phyloP scores from a whole-genome alignment of 2,329 filamentous ascomycete species.

The Zymoseptoria ardabiliae region DNA sequence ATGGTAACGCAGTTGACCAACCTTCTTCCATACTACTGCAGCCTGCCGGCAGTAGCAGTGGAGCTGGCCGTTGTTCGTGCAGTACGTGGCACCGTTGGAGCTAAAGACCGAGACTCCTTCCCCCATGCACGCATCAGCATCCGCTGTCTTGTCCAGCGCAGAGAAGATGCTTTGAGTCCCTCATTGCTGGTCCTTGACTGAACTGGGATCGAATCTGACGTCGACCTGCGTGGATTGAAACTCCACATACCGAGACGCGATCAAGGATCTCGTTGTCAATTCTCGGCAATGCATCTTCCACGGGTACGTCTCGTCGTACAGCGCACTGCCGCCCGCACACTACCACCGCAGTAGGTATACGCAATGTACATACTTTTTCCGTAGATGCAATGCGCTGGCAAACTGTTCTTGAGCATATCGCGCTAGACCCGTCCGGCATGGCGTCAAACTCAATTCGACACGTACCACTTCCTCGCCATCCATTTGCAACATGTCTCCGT shows the following conservation, averaged over 20 bases:
- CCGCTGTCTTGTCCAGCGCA: slow-evolving; percentile 2
- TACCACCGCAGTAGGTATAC: background rate
- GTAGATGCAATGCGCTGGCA: background rate
- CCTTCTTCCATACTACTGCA: background rate
- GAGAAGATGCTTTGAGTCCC: background rate
- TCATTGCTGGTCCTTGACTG: background rate
- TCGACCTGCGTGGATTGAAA: background rate
- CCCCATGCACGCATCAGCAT: slow-evolving; percentile 4
- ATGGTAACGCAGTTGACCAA: background rate
- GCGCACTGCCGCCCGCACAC: background rate
- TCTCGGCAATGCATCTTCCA: background rate
- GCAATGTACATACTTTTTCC: background rate
- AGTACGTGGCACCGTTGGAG: slow-evolving; percentile 9
- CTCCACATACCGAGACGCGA: background rate
- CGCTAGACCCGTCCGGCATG: background rate
- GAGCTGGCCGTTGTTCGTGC: slow-evolving; percentile 3
- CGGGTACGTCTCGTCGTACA: background rate
- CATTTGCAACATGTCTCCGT: background rate
- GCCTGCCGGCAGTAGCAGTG: slow-evolving; percentile 8
- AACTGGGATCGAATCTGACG: slow-evolving; percentile 4
- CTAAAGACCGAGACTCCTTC: background rate
- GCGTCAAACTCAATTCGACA: background rate
- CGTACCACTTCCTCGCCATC: background rate
- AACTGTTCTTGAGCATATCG: background rate
- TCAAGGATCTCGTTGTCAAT: background rate